phyloP scores from a whole-genome alignment of 2,329 filamentous ascomycete species.

The Huntiella omanensis region DNA sequence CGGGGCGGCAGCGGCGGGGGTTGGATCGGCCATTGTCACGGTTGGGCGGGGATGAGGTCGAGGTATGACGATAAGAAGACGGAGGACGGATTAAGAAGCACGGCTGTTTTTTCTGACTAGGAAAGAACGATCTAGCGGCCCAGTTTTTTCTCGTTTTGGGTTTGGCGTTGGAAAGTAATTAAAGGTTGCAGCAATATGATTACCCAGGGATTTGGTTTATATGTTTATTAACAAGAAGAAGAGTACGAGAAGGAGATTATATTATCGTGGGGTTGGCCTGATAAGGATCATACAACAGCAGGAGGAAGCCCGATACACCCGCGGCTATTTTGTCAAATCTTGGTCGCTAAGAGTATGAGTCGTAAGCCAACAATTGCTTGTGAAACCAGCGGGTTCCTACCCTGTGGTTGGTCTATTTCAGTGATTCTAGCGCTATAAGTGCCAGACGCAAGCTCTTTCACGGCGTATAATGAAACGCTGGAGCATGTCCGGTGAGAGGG shows the following conservation, averaged over 20 bases:
- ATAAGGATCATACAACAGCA: too few species aligned
- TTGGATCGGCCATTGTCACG: conserved; percentile 13
- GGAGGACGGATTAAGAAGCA: neutral
- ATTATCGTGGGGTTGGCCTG: too few species aligned
- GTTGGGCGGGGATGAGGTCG: conserved; percentile 1
- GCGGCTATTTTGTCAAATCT: too few species aligned
- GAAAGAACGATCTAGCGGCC: too few species aligned
- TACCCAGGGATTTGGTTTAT: too few species aligned
- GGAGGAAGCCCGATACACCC: too few species aligned
- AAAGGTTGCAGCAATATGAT: too few species aligned
- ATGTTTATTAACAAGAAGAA: too few species aligned
- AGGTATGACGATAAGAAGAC: neutral
- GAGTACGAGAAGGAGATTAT: too few species aligned
- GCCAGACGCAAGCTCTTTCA: neutral
- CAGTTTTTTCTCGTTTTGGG: too few species aligned
- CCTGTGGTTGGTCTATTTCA: neutral
- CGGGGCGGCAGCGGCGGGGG: conserved; percentile 10
- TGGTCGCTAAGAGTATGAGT: too few species aligned
- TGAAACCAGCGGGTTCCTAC: neutral
- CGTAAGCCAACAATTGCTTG: neutral
- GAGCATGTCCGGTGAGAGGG: neutral
- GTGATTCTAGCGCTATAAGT: neutral
- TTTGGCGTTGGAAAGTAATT: too few species aligned
- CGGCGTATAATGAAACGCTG: neutral
- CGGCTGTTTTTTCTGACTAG: neutral